These are phyloP conservation scores for Escallonia herrerae DNA, from an alignment of 129 eudicot genomes.

Conservation along the genomic window DNA sequence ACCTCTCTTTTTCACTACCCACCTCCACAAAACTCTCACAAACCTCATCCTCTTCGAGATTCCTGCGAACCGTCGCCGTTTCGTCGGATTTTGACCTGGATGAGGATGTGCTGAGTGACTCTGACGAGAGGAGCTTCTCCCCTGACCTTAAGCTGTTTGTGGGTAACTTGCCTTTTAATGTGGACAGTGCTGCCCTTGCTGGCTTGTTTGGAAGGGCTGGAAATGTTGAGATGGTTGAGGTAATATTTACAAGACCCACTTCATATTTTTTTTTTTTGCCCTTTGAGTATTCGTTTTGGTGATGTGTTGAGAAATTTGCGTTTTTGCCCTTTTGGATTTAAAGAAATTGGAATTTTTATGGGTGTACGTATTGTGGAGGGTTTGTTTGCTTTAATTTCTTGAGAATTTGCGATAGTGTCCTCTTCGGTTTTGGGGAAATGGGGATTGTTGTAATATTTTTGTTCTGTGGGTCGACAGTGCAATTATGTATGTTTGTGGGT, in stretches of 20 bases:
- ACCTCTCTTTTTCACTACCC: constrained; percentile 9
- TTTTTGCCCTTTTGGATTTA: too few relatives aligned
- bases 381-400: too few relatives aligned
- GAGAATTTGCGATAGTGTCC: too few relatives aligned
- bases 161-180: constrained; percentile 79
- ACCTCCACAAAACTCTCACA: constrained; percentile 16
- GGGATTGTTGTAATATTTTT: too few relatives aligned
- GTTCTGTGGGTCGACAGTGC: too few relatives aligned
- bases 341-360: too few relatives aligned
- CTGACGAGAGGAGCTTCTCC: constrained; percentile 41
- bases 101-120: constrained; percentile 17
- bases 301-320: too few relatives aligned
- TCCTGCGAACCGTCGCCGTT: constrained; percentile 31
- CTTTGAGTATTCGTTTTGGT: too few relatives aligned
- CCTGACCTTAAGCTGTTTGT: constrained; percentile 85
- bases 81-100: constrained; percentile 31
- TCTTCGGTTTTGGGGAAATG: too few relatives aligned
- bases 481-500: too few relatives aligned
- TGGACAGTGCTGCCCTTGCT: constrained; percentile 85
- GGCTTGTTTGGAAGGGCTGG: constrained; percentile 75
- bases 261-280: not conserved
- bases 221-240: constrained; percentile 98
- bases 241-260: constrained; percentile 11
- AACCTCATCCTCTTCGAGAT: constrained; percentile 25
- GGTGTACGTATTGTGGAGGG: too few relatives aligned